Conservation (phyloP, 768 basidiomycete species). For the Rhodotorula toruloides region DNA sequence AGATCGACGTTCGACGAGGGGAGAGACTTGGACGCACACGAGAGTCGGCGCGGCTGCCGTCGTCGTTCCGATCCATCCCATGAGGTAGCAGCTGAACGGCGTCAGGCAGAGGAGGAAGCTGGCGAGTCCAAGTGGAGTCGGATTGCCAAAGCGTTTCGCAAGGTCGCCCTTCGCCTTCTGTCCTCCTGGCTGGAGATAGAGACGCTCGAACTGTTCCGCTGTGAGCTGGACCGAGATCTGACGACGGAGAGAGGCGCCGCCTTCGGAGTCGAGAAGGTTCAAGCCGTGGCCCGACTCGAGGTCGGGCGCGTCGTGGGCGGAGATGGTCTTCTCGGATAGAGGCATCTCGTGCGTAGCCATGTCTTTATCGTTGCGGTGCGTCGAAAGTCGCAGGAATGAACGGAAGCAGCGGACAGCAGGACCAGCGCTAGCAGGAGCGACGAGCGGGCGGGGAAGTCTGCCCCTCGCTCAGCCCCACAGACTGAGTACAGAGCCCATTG, state of each 20-base stretch:
- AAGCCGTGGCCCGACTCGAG: conserved; percentile 7
- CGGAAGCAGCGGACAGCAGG: no score
- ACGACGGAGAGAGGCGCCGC: conserved; percentile 37
- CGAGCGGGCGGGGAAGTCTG: no score
- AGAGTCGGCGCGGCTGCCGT: neutral
- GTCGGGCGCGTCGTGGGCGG: neutral
- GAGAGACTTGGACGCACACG: conserved; percentile 14
- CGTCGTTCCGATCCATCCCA: conserved; percentile 33
- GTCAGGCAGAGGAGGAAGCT: conserved; percentile 41
- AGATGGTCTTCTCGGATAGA: conserved; percentile 5
- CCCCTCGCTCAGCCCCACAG: no score
- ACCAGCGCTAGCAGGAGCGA: no score
- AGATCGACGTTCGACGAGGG: neutral
- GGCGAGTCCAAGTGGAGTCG: conserved; percentile 38
- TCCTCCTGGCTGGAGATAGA: conserved; percentile 43
- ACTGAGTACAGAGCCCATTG: no score
- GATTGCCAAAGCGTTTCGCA: conserved; percentile 40
- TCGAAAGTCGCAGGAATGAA: neutral
- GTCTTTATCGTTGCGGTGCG: neutral
- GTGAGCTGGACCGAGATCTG: conserved; percentile 41
- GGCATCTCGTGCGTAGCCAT: neutral
- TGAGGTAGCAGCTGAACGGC: conserved; percentile 40
- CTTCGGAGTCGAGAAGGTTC: conserved; percentile 13
- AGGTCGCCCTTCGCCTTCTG: conserved; percentile 40
- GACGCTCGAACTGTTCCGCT: conserved; percentile 43